Evolutionary conservation across 176 grass and related monocot genomes (phyloP), one percentile per base, ranked within the genome.

Genomic region (Cymbopogon citratus): DNA sequence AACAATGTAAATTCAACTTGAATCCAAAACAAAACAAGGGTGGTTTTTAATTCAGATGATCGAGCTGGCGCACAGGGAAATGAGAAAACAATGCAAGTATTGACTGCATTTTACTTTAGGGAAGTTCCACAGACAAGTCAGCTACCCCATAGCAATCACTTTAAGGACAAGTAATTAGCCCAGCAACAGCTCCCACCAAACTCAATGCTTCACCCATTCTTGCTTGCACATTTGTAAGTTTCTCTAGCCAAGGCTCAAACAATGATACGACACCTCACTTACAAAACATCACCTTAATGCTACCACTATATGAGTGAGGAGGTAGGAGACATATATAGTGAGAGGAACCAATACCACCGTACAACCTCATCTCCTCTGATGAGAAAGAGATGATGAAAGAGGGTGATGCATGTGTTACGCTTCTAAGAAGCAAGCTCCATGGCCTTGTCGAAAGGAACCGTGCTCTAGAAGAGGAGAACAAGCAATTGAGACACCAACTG

Each of bases 401-500:
- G 76, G 97, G 94, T 1, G 87, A 91, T 81, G 73, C 82, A 63
- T 76, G 81, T 26, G 88, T 90, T 48, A 62, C 82, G 0, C 86
- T 90, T 52, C 82, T 95, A 16, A 84, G 92, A 84, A 90, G 86
- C 84, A 94, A 91, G 72, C 91, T 99, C 52, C 85, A 91, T 82
- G 87, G 66, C 45, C 70, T 94, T 36, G 23, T 99, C 9, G 87
- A 91, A 77, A 91, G 97, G 79, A 93, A 95, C 44, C 85, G 40
- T 24, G 77, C 76, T 63, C 67, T 99, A 36, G 93, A 99, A 89
- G 83, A 85, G 79, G 88, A 99, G 82, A 99, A 99, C 78, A 85
- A 93, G 73, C 93, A 91, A 80, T 71, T 99, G 87, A 95, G 78
- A 65, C 86, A 87, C 88, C 87, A 94, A 89, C 49, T 90, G 16